Base-by-base conservation (phyloP, 1,139 yeast genomes). In the Saccharomycopsis crataegensis region DNA sequence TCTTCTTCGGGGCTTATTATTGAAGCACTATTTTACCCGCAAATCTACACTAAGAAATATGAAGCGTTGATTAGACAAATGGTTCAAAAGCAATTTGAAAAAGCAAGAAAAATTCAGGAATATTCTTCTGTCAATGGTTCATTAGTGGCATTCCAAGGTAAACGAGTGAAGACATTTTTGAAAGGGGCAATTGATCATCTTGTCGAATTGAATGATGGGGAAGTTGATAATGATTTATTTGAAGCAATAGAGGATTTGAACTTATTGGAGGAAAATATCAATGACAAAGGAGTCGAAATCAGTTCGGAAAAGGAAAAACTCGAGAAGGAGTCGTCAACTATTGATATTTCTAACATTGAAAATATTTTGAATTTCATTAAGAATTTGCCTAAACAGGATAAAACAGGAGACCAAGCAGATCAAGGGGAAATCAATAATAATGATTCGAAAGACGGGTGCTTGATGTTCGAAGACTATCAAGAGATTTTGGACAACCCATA, bases 1-100 rank as follows among this genome's bases (percentile, higher is more conserved):
- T 44, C 50, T 6, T 61, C 58, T 6, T 22, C 28, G 4, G 28
- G 69, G 69, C 0, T 60, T 66, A 44, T 47, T 55, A 14, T 69
- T 32, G 61, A 60, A 2, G 64, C 62, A 42, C 50, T 47, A 16
- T 64, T 68, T 47, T 69, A 67, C 49, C 71, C 71, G 0, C 70
- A 69, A 47, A 61, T 68, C 2, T 69, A 65, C 53, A 59, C 67
- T 1, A 51, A 60, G 32, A 60, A 64, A 40, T 60, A 59, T 40
- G 59, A 32, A 12, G 40, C 52, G 8, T 42, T 54, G 7, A 46
- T 58, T 37, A 40, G 34, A 36, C 48, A 50, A 12, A 31, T 55
- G 28, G 28, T 46, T 6, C 31, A 34, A 2, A 46, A 50, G n/a
- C 46, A 46, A 14, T 9, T 16, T 9, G 34, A n/a, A 34, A 9